A percentile compares a stretch with the other conserved stretches of the same genome.
phyloP scores from a whole-genome alignment of 805 yeast species.

The Candida hungchunana region DNA sequence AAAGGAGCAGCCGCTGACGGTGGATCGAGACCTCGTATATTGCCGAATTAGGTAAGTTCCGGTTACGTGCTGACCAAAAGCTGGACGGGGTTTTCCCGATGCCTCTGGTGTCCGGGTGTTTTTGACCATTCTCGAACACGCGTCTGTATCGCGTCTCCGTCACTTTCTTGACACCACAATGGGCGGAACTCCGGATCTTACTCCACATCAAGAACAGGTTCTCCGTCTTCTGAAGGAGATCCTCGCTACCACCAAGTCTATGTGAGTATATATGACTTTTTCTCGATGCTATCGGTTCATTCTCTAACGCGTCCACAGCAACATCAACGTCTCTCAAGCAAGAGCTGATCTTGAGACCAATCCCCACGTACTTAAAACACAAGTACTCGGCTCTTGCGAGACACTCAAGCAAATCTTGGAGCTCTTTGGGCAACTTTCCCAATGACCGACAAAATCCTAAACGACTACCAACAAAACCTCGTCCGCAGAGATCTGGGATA shows the following conservation, averaged over 20 bases:
- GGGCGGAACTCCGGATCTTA: no score
- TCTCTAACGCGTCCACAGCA: slow-evolving; percentile 1
- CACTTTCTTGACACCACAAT: no score
- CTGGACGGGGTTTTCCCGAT: no score
- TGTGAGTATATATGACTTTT: slow-evolving; percentile 2
- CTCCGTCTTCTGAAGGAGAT: slow-evolving; percentile 4
- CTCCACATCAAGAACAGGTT: slow-evolving; percentile 6
- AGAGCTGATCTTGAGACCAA: neutral
- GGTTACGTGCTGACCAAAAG: no score
- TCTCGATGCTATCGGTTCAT: neutral
- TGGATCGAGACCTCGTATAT: no score
- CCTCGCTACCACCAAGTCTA: slow-evolving; percentile 4
- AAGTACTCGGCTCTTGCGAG: neutral
- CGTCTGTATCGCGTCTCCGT: no score
- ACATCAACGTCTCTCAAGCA: slow-evolving; percentile 1
- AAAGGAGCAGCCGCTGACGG: no score
- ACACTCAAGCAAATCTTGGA: slow-evolving; percentile 2
- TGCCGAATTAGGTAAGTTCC: no score
- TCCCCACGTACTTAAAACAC: slow-evolving; percentile 1
- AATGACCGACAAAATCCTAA: slow-evolving; percentile 9
- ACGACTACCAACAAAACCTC: slow-evolving; percentile 39
- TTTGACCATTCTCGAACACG: no score
- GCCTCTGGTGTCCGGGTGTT: no score
- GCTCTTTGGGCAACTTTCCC: slow-evolving; percentile 6
- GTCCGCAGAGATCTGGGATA: slow-evolving; percentile 20